phyloP scores from a whole-genome alignment of 768 basidiomycete species.

The Neoboletus brunneissimus region DNA sequence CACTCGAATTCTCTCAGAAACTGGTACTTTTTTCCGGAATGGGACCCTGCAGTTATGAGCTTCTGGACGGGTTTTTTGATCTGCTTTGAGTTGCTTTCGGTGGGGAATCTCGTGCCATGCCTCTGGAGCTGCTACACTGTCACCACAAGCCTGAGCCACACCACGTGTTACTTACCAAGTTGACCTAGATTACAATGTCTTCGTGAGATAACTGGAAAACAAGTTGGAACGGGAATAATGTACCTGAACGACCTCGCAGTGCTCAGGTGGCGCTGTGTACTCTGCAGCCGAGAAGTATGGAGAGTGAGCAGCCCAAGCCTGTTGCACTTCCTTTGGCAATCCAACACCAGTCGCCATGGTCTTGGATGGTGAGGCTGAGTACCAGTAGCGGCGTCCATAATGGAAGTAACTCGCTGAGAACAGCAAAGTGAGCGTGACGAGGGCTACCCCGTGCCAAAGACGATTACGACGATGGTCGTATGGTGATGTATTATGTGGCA shows the following conservation, averaged over 20 bases:
- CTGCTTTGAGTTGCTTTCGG: slow-evolving; percentile 39
- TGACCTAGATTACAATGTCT: slow-evolving; percentile 16
- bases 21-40: slow-evolving; percentile 44
- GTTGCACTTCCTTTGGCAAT: slow-evolving; percentile 25
- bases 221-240: slow-evolving; percentile 1
- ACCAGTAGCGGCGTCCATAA: slow-evolving; percentile 7
- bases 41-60: slow-evolving; percentile 46
- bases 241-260: slow-evolving; percentile 59
- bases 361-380: not conserved
- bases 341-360: not conserved
- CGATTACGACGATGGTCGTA: not conserved
- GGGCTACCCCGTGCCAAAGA: not conserved
- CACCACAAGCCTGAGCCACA: not conserved
- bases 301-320: slow-evolving; percentile 59
- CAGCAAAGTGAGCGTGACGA: slow-evolving; percentile 18
- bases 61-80: slow-evolving; percentile 53
- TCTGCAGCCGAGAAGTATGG: slow-evolving; percentile 51
- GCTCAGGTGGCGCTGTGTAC: slow-evolving; percentile 46
- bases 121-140: slow-evolving; percentile 58
- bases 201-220: not conserved
- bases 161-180: slow-evolving; percentile 23
- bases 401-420: slow-evolving; percentile 15
- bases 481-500: not conserved
- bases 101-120: slow-evolving; percentile 80
- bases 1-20: slow-evolving; percentile 62